phyloP scores from a whole-genome alignment of 148 eudicot species.

The Camellia granthamiana region DNA sequence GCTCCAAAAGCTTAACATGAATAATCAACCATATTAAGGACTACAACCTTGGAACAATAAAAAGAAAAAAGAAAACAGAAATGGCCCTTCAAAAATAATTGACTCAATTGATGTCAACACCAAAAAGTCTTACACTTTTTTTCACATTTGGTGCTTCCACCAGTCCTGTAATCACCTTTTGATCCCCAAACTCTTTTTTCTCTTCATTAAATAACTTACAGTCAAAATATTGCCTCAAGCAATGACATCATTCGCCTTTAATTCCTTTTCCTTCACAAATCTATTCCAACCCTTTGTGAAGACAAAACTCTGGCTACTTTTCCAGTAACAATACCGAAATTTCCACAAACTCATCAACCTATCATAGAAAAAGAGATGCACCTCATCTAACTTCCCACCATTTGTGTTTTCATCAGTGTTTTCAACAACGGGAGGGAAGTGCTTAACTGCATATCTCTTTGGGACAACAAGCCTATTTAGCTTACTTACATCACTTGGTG shows the following conservation, averaged over 20 bases:
- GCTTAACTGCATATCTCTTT: slow-evolving; percentile 9
- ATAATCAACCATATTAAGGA: no score
- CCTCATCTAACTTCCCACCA: slow-evolving; percentile 6
- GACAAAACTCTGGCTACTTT: slow-evolving; percentile 25
- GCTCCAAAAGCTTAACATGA: no score
- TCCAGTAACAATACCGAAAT: slow-evolving; percentile 20
- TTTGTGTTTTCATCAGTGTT: slow-evolving; percentile 1
- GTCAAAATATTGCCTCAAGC: not conserved
- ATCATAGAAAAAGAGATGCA: slow-evolving; percentile 15
- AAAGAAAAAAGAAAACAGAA: not conserved
- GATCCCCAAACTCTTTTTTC: not conserved
- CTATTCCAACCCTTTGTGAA: slow-evolving; percentile 23
- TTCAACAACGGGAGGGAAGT: slow-evolving; percentile 8
- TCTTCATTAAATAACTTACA: not conserved
- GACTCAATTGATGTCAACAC: slow-evolving; percentile 15
- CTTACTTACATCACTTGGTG: slow-evolving; percentile 31
- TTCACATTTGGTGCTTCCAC: not conserved
- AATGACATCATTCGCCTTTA: slow-evolving; percentile 15
- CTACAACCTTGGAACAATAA: no score
- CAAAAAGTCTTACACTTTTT: slow-evolving; percentile 24
- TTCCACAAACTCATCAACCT: slow-evolving; percentile 19
- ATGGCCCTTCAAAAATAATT: not conserved
- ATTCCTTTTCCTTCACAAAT: slow-evolving; percentile 20
- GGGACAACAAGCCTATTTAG: slow-evolving; percentile 1
- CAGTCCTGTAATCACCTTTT: not conserved